phyloP scores from a whole-genome alignment of 179 eudicot genomes.

The Beta corolliflora region DNA sequence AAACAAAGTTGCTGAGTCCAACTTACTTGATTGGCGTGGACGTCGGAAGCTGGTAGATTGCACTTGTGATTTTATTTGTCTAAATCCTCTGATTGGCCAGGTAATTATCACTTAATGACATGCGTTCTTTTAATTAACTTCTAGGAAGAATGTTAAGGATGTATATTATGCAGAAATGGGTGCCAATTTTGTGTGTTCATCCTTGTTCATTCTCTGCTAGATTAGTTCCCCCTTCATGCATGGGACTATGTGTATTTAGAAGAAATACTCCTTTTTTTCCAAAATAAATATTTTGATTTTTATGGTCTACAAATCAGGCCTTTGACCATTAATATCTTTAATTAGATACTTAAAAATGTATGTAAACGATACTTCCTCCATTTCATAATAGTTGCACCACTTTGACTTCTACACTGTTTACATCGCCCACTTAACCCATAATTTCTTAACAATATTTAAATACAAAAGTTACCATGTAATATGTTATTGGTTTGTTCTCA shows the following conservation, averaged over 20 bases:
- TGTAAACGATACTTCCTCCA: no score
- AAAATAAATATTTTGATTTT: not conserved
- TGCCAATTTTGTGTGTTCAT: not conserved
- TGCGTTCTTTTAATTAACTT: not conserved
- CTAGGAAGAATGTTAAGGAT: not conserved
- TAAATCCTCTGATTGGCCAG: constrained; percentile 82
- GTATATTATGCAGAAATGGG: not conserved
- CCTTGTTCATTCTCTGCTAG: not conserved
- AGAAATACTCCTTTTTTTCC: not conserved
- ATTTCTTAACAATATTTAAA: no score
- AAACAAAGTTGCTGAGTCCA: constrained; percentile 58
- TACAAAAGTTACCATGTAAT: no score
- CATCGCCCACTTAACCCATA: no score
- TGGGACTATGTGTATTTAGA: not conserved
- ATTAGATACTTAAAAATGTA: not conserved
- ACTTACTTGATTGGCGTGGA: constrained; percentile 73
- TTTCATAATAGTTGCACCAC: no score
- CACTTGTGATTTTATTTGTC: constrained; percentile 66
- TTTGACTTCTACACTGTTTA: no score
- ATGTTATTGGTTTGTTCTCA: no score
- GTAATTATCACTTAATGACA: constrained; percentile 39
- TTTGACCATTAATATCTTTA: not conserved
- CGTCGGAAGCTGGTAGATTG: constrained; percentile 79
- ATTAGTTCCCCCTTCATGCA: not conserved
- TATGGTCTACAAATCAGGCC: not conserved